Conservation (phyloP, 202 grass and related monocot genomes). For the Zoysia matrella region DNA sequence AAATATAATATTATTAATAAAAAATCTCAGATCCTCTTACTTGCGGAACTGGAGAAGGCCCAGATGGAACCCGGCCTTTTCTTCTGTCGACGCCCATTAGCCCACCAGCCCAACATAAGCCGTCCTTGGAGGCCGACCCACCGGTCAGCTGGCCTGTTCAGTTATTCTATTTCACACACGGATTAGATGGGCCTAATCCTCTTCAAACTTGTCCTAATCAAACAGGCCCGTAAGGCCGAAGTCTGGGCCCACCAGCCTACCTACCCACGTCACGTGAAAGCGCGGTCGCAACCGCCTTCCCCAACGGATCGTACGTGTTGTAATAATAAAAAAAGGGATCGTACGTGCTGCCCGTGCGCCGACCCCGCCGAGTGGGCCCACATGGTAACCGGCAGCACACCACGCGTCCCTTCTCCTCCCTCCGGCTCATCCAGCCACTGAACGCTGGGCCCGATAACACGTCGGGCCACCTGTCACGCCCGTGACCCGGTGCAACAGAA, state of each 20-base stretch:
- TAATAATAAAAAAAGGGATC: neutral
- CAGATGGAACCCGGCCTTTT: too few species aligned
- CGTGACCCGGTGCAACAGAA: neutral
- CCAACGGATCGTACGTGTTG: too few species aligned
- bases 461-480: constrained; percentile 33
- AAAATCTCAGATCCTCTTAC: too few species aligned
- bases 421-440: neutral
- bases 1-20: too few species aligned
- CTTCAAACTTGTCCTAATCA: too few species aligned
- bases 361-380: neutral
- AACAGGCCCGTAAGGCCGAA: constrained; percentile 17
- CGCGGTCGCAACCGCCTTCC: constrained; percentile 37
- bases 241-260: constrained; percentile 2
- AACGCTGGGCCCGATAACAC: neutral
- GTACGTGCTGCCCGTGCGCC: constrained; percentile 15
- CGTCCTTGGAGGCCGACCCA: too few species aligned
- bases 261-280: constrained; percentile 46
- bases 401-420: constrained; percentile 20
- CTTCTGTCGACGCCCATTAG: too few species aligned
- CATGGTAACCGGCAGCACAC: neutral
- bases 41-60: too few species aligned
- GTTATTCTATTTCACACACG: too few species aligned
- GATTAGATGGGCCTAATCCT: too few species aligned
- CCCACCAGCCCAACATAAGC: too few species aligned
- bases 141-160: too few species aligned